Conservation (phyloP, 768 basidiomycete species). For the Rhodotorula diobovata region DNA sequence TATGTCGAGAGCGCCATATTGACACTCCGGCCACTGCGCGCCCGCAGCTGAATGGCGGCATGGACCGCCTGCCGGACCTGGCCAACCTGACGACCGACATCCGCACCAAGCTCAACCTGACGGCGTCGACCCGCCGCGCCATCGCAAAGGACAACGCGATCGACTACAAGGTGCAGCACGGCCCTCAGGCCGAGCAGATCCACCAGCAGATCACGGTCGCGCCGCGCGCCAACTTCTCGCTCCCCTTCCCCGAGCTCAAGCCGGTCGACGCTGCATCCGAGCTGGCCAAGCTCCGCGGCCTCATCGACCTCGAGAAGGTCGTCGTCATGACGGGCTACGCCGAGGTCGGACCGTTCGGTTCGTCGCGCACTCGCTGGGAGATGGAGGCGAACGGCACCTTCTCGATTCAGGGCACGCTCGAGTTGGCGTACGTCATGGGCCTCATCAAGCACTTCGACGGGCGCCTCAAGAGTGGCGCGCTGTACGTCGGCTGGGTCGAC, state of each 20-base stretch:
- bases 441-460: constrained; percentile 98
- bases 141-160: constrained; percentile 88
- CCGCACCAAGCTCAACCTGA: constrained; percentile 71
- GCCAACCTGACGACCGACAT: constrained; percentile 86
- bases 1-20: neutral
- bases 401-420: constrained; percentile 95
- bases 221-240: constrained; percentile 96
- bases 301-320: constrained; percentile 93
- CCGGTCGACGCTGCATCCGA: constrained; percentile 56
- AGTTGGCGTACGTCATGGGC: constrained; percentile 99
- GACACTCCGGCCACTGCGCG: too few relatives aligned
- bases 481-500: constrained; percentile 98
- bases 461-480: constrained; percentile 81
- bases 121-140: constrained; percentile 86
- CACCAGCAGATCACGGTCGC: constrained; percentile 87
- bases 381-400: constrained; percentile 98
- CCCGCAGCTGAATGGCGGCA: constrained; percentile 79
- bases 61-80: constrained; percentile 93
- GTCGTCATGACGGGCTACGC: constrained; percentile 93
- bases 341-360: constrained; percentile 98
- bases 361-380: constrained; percentile 96
- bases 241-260: constrained; percentile 86
- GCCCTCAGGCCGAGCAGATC: constrained; percentile 83
- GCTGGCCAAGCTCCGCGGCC: constrained; percentile 70
- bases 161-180: constrained; percentile 89